These are phyloP conservation scores for Mallotus japonicus DNA, from an alignment of 441 rosid genomes.

Conservation along the genomic window DNA sequence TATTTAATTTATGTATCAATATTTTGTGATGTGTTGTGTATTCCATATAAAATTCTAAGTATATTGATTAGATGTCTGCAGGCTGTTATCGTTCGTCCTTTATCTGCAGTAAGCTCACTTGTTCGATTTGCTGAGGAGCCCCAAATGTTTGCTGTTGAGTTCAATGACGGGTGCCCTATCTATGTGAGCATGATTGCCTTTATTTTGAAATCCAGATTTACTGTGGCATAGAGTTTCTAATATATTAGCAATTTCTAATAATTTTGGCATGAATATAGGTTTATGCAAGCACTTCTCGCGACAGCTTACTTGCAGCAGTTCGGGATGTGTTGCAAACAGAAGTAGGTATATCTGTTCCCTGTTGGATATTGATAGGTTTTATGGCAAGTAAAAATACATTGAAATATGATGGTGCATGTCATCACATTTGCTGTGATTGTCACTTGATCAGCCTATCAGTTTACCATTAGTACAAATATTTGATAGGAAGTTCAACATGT, in stretches of 20 bases:
- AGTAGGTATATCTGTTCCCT: constrained; percentile 61
- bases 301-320: constrained; percentile 94
- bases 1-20: constrained; percentile 3
- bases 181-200: constrained; percentile 64
- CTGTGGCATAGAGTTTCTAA: constrained; percentile 28
- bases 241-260: constrained; percentile 27
- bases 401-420: constrained; percentile 16
- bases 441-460: constrained; percentile 10
- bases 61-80: constrained; percentile 91
- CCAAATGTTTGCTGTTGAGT: constrained; percentile 98
- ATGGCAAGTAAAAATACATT: constrained; percentile 4
- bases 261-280: constrained; percentile 50
- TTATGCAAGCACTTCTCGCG: constrained; percentile 96
- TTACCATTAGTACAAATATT: constrained; percentile 11
- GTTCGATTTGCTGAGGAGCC: constrained; percentile 99
- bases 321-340: constrained; percentile 95
- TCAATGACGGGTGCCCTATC: constrained; percentile 94
- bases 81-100: constrained; percentile 97
- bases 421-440: constrained; percentile 8
- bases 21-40: neutral
- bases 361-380: constrained; percentile 24
- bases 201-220: constrained; percentile 17
- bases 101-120: constrained; percentile 83
- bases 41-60: constrained; percentile 61
- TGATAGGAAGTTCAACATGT: constrained; percentile 14